These are phyloP conservation scores for Pythium phragmitis DNA, from an alignment of 352 stramenopile genomes.

Conservation along the genomic window DNA sequence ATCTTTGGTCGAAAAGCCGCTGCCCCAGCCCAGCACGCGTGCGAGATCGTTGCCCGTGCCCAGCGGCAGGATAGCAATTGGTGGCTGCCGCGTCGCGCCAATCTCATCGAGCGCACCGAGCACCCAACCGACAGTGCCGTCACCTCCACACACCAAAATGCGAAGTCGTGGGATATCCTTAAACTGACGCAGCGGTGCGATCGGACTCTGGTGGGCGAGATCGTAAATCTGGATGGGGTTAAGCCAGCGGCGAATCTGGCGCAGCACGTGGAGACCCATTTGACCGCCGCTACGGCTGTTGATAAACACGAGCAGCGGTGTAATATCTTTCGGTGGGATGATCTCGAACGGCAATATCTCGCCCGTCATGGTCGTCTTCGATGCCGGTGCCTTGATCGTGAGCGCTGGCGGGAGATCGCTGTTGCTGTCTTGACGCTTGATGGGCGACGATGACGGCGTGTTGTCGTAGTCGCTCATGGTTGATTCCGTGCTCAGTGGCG, in stretches of 20 bases:
- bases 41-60: conserved; percentile 96
- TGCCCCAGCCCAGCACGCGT: conserved; percentile 91
- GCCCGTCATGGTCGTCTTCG: background rate
- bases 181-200: conserved; percentile 90
- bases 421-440: conserved; percentile 5
- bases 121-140: conserved; percentile 94
- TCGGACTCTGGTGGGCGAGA: conserved; percentile 90
- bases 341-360: conserved; percentile 56
- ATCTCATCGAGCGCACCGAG: conserved; percentile 75
- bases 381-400: background rate
- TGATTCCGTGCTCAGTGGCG: conserved; percentile 6
- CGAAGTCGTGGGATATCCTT: conserved; percentile 82
- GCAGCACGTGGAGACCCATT: conserved; percentile 92
- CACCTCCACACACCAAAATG: conserved; percentile 94
- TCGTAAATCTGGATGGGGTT: conserved; percentile 97
- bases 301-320: conserved; percentile 91
- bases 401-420: conserved; percentile 13
- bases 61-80: conserved; percentile 94
- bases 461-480: conserved; percentile 7
- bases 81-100: conserved; percentile 63
- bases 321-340: conserved; percentile 42
- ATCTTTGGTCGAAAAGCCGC: conserved; percentile 81
- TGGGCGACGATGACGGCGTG: background rate
- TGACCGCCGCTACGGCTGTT: conserved; percentile 94
- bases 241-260: conserved; percentile 89